Percentiles rank a stretch among this genome's conserved stretches.
Conservation (phyloP, 2,329 filamentous ascomycete genomes). For the Nemania sp. region DNA sequence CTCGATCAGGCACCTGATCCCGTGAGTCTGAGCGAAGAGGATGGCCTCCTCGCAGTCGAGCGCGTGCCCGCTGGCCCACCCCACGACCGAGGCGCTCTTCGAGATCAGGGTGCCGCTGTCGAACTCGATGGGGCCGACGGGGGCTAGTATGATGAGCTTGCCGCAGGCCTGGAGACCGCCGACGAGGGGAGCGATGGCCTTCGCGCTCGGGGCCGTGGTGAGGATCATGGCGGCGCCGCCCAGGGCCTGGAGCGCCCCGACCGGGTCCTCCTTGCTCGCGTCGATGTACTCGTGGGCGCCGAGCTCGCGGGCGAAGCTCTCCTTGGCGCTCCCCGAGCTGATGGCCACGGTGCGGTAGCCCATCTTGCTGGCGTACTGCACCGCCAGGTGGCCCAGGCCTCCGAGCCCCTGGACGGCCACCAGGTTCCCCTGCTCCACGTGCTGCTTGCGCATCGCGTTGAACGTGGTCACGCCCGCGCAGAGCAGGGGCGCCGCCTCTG, state of each 20-base stretch:
- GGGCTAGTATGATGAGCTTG: conserved; percentile 64
- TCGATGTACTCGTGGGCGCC: conserved; percentile 67
- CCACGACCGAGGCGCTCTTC: conserved; percentile 64
- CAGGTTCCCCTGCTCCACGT: conserved; percentile 55
- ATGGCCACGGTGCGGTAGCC: conserved; percentile 74
- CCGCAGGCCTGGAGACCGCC: conserved; percentile 58
- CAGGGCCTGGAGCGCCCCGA: conserved; percentile 55
- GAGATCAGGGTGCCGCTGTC: conserved; percentile 48
- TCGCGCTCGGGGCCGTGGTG: conserved; percentile 64
- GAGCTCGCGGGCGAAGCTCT: conserved; percentile 65
- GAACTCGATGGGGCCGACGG: conserved; percentile 51
- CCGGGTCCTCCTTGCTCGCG: conserved; percentile 55
- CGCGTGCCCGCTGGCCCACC: conserved; percentile 66
- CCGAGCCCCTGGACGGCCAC: conserved; percentile 71
- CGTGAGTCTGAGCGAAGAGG: conserved; percentile 64
- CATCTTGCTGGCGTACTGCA: conserved; percentile 77
- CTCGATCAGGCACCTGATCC: conserved; percentile 68
- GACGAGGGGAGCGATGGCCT: conserved; percentile 57
- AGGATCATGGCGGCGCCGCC: conserved; percentile 67
- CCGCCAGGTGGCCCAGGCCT: conserved; percentile 76
- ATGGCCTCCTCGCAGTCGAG: conserved; percentile 69
- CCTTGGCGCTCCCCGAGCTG: conserved; percentile 68
- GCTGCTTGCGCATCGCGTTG: conserved; percentile 60
- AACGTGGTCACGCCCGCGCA: conserved; percentile 70
- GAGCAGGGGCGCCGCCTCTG: conserved; percentile 61